These are phyloP conservation scores for Coemansia umbellata DNA, from an alignment of 192 early-diverging fungal species.

Conservation along the genomic window DNA sequence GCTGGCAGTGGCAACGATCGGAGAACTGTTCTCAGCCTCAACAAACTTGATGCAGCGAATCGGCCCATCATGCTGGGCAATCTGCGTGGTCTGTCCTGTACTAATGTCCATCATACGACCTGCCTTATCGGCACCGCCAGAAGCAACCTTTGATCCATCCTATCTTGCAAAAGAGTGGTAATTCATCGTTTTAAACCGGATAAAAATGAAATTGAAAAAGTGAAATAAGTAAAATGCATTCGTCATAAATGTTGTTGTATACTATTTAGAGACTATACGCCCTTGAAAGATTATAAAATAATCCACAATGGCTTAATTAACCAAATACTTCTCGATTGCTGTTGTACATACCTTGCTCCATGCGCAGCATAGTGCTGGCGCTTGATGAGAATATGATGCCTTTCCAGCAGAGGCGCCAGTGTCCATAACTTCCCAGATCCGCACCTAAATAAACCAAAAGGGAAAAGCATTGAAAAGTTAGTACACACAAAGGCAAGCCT, in stretches of 20 bases:
- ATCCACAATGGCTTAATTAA: background rate
- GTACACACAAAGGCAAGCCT: background rate
- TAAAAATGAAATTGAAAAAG: too few species aligned
- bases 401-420: constrained; percentile 74
- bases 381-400: constrained; percentile 76
- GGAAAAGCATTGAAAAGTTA: background rate
- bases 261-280: too few species aligned
- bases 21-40: constrained; percentile 55
- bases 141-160: constrained; percentile 88
- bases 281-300: background rate
- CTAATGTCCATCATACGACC: constrained; percentile 79
- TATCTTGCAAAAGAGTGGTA: constrained; percentile 20
- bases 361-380: constrained; percentile 72
- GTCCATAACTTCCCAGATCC: constrained; percentile 84
- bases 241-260: too few species aligned
- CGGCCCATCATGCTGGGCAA: constrained; percentile 88
- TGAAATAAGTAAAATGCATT: too few species aligned
- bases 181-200: too few species aligned
- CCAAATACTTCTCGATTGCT: too few species aligned
- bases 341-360: constrained; percentile 65
- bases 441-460: constrained; percentile 61
- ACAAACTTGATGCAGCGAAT: constrained; percentile 78
- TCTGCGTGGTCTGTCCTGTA: constrained; percentile 75
- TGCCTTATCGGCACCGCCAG: constrained; percentile 87
- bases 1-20: constrained; percentile 80